Conservation (phyloP, 208 protist species). For the Leishmania major region DNA sequence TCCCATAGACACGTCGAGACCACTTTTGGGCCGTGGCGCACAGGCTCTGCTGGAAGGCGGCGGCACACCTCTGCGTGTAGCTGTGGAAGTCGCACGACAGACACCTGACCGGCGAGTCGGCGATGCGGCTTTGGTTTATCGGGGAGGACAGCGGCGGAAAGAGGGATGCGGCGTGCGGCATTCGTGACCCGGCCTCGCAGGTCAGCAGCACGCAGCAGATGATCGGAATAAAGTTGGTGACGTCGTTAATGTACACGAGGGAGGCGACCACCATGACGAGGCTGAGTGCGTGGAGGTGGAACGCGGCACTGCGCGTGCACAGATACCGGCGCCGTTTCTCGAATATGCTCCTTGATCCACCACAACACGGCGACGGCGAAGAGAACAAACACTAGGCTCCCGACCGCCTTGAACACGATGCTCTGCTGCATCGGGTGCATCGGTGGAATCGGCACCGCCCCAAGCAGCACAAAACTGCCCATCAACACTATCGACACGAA, state of each 20-base stretch:
- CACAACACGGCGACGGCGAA: conserved; percentile 32
- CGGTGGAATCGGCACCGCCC: conserved; percentile 26
- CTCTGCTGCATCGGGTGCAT: conserved; percentile 45
- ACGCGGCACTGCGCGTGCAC: conserved; percentile 19
- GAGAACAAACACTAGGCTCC: conserved; percentile 27
- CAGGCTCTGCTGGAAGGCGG: conserved; percentile 30
- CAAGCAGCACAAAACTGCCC: conserved; percentile 34
- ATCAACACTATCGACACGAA: conserved; percentile 43
- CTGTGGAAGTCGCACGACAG: conserved; percentile 44
- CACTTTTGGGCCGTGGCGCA: conserved; percentile 28
- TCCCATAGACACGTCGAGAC: conserved; percentile 61
- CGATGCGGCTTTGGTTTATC: not conserved
- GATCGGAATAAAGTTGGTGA: conserved; percentile 63
- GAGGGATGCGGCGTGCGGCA: conserved; percentile 37
- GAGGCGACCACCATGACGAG: conserved; percentile 45
- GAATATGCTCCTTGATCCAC: conserved; percentile 44
- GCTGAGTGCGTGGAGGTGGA: conserved; percentile 25
- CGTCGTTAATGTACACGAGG: conserved; percentile 63
- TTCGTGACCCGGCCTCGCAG: conserved; percentile 42
- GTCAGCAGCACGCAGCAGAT: conserved; percentile 50
- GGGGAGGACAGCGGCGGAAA: conserved; percentile 16
- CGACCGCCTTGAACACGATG: conserved; percentile 32
- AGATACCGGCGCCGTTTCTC: conserved; percentile 35
- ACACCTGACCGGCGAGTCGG: conserved; percentile 29
- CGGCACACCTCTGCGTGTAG: conserved; percentile 53